Base-by-base conservation (phyloP, 1,284 basidiomycete genomes). In the Mycocalia duriaeana region DNA sequence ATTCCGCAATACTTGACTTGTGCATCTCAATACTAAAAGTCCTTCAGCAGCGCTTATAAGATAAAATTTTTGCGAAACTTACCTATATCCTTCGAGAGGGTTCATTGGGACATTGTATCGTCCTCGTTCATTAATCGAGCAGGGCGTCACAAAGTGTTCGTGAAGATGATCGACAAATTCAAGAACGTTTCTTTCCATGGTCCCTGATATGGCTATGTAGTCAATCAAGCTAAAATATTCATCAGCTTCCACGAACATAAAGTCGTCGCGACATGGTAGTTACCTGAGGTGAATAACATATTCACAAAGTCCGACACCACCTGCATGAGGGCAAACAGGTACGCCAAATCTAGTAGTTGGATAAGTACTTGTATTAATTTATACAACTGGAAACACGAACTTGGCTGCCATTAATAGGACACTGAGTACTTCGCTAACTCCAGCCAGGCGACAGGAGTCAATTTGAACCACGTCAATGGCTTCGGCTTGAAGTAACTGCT, bases 381-480 rank as follows among this genome's bases (percentile, higher is more conserved):
- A 13, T 7, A 4, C 25, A 34, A 43, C 48, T 9, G 34, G 43
- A 43, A 49, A 25, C 2, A 58, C 75, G 53, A 57, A 85, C 85
- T 96, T 96, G 52, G 92, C 87, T 9, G 91, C 84, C 91, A 97
- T 94, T 50, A 97, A 76, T 51, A 98, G 71, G n/a, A 97, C 91
- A 49, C 85, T 86, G 44, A 97, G 71, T 23, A 96, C 89, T 72
- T 98, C 94, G 66, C 90, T 93, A 45, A 96, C 91, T 48, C 94
- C 94, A 2, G 89, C 92, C 23, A 96, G 73, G 47, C 94, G 83
- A 68, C 94, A 96, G 26, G 89, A 91, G 72, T 97, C 94, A 62
- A 97, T 94, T 67, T 97, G 94, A 54, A 84, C 87, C n/a, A 96
- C 94, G 61, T 95, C 92, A 60, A 97, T 92, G 13, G 93, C 92